A percentile compares a stretch with the other conserved stretches of the same genome.
These are phyloP conservation scores for Onygenales sp. DNA, from an alignment of 2,329 filamentous ascomycete genomes.

Conservation along the genomic window DNA sequence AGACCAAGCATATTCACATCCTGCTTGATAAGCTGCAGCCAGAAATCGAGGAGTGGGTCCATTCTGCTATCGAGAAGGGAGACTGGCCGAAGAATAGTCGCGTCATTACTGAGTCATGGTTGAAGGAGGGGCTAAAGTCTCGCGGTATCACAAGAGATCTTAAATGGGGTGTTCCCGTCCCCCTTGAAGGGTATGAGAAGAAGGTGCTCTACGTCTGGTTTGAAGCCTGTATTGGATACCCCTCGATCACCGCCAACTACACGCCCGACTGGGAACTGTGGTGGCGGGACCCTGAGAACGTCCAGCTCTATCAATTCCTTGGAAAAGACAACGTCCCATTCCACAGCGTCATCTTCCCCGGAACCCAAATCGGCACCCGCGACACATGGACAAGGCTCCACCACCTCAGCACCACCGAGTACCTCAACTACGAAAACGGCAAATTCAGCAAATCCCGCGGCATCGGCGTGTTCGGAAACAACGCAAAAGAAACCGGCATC, in stretches of 20 bases:
- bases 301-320: slow-evolving; percentile 80
- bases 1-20: slow-evolving; percentile 89
- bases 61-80: slow-evolving; percentile 62
- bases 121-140: slow-evolving; percentile 63
- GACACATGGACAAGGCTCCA: slow-evolving; percentile 77
- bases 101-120: slow-evolving; percentile 38
- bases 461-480: slow-evolving; percentile 76
- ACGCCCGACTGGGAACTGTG: slow-evolving; percentile 77
- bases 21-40: slow-evolving; percentile 73
- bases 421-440: slow-evolving; percentile 68
- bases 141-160: slow-evolving; percentile 78
- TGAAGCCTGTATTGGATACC: slow-evolving; percentile 76
- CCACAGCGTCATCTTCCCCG: slow-evolving; percentile 78
- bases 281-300: slow-evolving; percentile 76
- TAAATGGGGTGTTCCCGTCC: slow-evolving; percentile 62
- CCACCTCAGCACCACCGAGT: slow-evolving; percentile 73
- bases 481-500: slow-evolving; percentile 69
- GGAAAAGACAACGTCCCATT: slow-evolving; percentile 74
- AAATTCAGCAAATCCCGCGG: slow-evolving; percentile 81
- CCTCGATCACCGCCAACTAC: slow-evolving; percentile 75
- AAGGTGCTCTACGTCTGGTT: slow-evolving; percentile 82
- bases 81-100: slow-evolving; percentile 37
- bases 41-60: slow-evolving; percentile 67
- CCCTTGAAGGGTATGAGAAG: slow-evolving; percentile 48
- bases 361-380: slow-evolving; percentile 67